Evolutionary conservation across 2,329 filamentous ascomycete species (phyloP), one percentile per base, ranked within the genome.

Genomic region (Metarhizium sp.): DNA sequence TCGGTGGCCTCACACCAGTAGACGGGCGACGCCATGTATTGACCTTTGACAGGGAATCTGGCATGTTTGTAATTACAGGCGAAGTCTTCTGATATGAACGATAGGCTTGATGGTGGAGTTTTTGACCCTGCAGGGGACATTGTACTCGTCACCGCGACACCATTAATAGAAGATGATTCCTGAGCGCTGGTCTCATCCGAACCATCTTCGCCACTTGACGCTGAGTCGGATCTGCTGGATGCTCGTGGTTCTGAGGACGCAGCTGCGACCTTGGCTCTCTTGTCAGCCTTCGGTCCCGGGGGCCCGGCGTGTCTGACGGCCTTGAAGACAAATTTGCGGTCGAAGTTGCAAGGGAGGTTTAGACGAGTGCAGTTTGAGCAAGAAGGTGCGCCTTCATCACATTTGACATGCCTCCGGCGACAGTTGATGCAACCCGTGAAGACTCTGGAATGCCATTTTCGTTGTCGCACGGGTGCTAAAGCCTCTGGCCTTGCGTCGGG

Each of bases 341-440:
- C 59, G 43, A 61, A 61, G 14, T 52, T 60, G 57, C 59, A 61
- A 1, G 47, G 5, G 32, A 56, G 52, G 11, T 36, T 50, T 25
- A 72, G 57, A 14, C 69, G 67, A 8, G 64, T 65, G 40, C 71
- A 73, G 54, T 72, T 72, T 49, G 66, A 65, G 60, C 71, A 73
- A 2, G 63, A 63, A 1, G 71, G 59, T 66, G 69, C 51, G 67
- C 56, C 54, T 51, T 61, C 56, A 45, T 61, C 58, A 53, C 60
- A 60, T 51, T 61, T 60, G 53, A 61, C 69, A 63, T 73, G 70
- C 30, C 71, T 68, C 38, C 68, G 65, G 50, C 69, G 68, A 58
- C 71, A 73, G 54, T 69, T 72, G 38, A 68, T 67, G 55, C 71
- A 73, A 10, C 71, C 70, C 1, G 70, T 73, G 53, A 73, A 73